Evolutionary conservation across 306 rosid species (phyloP).

Genomic region (Cyamopsis tetragonoloba): DNA sequence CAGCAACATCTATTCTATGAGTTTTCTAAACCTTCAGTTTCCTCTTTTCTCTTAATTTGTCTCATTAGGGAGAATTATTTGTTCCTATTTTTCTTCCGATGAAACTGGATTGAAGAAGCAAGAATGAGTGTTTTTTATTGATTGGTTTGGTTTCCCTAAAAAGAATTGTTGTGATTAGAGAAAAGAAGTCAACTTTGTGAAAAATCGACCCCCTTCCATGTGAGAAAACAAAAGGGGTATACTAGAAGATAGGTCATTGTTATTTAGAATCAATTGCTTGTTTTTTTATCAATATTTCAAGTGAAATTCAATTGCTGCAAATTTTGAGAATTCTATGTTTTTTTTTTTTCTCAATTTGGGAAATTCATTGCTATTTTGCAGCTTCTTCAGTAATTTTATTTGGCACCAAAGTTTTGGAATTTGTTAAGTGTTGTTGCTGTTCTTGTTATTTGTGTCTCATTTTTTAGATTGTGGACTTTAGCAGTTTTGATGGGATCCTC

Average conservation of each 20-base stretch:
- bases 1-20: conserved; percentile 8
- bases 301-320: neutral
- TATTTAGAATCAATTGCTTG: too few relatives aligned
- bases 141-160: too few relatives aligned
- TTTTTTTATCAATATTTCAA: neutral
- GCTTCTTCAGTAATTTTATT: neutral
- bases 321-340: neutral
- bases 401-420: neutral
- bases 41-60: neutral
- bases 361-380: neutral
- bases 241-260: neutral
- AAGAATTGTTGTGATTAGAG: neutral
- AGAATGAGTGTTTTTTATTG: too few relatives aligned
- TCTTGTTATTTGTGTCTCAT: neutral
- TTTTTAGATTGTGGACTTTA: neutral
- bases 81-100: neutral
- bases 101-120: neutral
- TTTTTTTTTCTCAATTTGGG: neutral
- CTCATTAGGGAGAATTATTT: neutral
- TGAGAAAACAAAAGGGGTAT: neutral
- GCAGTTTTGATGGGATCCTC: neutral
- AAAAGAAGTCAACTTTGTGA: neutral
- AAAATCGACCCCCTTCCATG: neutral
- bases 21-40: neutral
- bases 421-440: neutral